These are phyloP conservation scores for Encephalitozoon hellem DNA, from an alignment of 371 early-diverging fungal genomes.

Conservation along the genomic window DNA sequence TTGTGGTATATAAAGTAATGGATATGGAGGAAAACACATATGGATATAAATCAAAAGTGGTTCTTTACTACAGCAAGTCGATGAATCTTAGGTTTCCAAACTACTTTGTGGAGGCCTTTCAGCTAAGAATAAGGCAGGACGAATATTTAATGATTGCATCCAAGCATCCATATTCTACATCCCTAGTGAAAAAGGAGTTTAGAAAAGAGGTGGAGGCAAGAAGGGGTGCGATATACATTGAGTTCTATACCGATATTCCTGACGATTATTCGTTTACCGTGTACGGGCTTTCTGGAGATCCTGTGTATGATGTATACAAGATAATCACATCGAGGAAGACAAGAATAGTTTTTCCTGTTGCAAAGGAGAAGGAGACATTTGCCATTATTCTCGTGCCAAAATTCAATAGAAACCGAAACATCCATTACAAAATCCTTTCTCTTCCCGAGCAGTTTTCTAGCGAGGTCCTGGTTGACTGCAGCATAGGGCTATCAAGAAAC, in stretches of 20 bases:
- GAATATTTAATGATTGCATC: slow-evolving; percentile 5
- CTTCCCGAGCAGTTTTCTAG: not conserved
- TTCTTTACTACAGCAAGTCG: not conserved
- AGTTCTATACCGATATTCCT: slow-evolving; percentile 33
- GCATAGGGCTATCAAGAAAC: slow-evolving; percentile 21
- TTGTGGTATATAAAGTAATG: not conserved
- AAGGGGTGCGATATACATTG: slow-evolving; percentile 30
- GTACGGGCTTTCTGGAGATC: not conserved
- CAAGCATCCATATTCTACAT: not conserved
- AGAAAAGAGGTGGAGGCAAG: slow-evolving; percentile 2
- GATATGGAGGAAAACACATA: not conserved
- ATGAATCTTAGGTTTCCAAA: not conserved
- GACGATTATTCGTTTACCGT: slow-evolving; percentile 36
- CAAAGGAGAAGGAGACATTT: slow-evolving; percentile 15
- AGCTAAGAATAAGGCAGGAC: slow-evolving; percentile 10
- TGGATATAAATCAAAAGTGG: not conserved
- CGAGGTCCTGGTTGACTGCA: slow-evolving; percentile 32
- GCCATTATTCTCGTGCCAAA: slow-evolving; percentile 15
- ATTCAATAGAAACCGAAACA: slow-evolving; percentile 8
- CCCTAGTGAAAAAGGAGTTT: not conserved
- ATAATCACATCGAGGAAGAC: slow-evolving; percentile 17
- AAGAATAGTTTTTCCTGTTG: slow-evolving; percentile 22
- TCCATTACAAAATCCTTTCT: slow-evolving; percentile 24
- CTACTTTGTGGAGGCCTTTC: slow-evolving; percentile 33
- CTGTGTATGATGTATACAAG: slow-evolving; percentile 34